Evolutionary conservation across 2,329 filamentous ascomycete genomes (phyloP).

Genomic region (Ascochyta fabae): DNA sequence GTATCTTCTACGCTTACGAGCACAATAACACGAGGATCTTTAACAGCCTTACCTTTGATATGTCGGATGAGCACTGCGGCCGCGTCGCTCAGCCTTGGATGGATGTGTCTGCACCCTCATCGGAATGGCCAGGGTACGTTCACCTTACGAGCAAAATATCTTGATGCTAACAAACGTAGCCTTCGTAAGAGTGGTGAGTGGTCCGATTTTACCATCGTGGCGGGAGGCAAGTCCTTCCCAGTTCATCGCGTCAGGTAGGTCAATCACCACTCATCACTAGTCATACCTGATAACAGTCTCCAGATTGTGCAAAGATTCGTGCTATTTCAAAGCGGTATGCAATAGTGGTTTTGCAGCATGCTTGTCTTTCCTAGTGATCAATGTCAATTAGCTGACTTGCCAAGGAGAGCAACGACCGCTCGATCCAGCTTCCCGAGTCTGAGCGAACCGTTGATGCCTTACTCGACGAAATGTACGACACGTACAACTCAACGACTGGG

Average conservation of each 20-base stretch:
- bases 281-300: not conserved
- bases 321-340: constrained; percentile 31
- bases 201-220: constrained; percentile 30
- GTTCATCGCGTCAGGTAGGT: constrained; percentile 28
- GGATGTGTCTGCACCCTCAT: not conserved
- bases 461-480: constrained; percentile 29
- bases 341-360: constrained; percentile 23
- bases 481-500: constrained; percentile 23
- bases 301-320: constrained; percentile 25
- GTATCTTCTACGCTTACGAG: constrained; percentile 19
- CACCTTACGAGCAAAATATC: too few species aligned
- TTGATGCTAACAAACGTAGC: constrained; percentile 11
- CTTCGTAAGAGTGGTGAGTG: constrained; percentile 26
- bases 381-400: constrained; percentile 4
- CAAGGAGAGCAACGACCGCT: constrained; percentile 19
- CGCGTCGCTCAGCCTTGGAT: constrained; percentile 8
- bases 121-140: constrained; percentile 22
- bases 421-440: constrained; percentile 25
- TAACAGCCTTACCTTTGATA: constrained; percentile 18
- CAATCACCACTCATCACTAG: too few species aligned
- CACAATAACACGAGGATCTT: constrained; percentile 9
- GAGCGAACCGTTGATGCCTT: constrained; percentile 15
- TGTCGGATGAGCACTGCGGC: constrained; percentile 17
- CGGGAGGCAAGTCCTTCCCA: constrained; percentile 20
- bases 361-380: not conserved